Evolutionary conservation across 176 grass and related monocot species (phyloP).

Genomic region (Tillandsia fasciculata): DNA sequence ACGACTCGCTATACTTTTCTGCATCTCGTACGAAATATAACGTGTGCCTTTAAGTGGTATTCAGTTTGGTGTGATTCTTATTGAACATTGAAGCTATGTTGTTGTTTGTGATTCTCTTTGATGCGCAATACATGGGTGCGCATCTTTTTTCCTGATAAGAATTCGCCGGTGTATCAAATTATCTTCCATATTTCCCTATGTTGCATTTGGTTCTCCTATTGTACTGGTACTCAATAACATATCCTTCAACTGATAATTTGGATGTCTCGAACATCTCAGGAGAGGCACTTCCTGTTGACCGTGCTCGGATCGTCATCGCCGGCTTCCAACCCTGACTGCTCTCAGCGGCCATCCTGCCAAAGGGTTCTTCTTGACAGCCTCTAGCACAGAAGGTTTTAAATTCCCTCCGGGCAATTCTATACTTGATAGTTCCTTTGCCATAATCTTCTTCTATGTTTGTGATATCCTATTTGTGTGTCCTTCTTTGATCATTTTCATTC

Average conservation of each 20-base stretch:
- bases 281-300: conserved; percentile 75
- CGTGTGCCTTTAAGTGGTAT: conserved; percentile 9
- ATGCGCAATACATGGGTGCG: background rate
- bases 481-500: background rate
- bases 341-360: conserved; percentile 85
- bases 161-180: background rate
- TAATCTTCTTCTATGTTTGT: conserved; percentile 8
- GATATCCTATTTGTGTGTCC: conserved; percentile 5
- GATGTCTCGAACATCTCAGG: conserved; percentile 43
- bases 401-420: background rate
- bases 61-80: background rate
- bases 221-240: background rate
- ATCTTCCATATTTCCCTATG: background rate
- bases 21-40: background rate
- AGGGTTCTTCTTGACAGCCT: conserved; percentile 90
- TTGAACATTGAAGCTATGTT: background rate
- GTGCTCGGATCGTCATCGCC: conserved; percentile 65
- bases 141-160: background rate
- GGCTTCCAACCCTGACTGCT: conserved; percentile 31
- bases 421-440: conserved; percentile 10
- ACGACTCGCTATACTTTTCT: background rate
- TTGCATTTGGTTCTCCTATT: background rate
- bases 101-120: background rate
- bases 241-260: conserved; percentile 5
- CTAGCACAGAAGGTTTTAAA: conserved; percentile 10